Evolutionary conservation across 2,329 filamentous ascomycete species (phyloP), one percentile per base, ranked within the genome.

Genomic region (Aschersonia sp.): DNA sequence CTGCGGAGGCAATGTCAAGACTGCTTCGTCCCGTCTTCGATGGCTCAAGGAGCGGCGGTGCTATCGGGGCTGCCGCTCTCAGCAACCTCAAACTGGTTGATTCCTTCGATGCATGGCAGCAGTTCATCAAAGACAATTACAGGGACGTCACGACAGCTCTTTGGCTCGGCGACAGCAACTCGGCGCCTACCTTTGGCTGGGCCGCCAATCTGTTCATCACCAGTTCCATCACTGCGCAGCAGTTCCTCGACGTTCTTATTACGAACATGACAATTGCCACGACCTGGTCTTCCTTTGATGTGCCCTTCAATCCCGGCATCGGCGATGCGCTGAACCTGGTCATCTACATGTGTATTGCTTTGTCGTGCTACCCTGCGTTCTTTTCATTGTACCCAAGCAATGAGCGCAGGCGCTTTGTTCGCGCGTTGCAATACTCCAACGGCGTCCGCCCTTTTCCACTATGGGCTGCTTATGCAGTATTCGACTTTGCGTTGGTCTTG

Each of bases 331-430:
- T 95, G 30, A 86, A 94, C 59, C 71, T 94, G 20, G 78, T 91
- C 41, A 71, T 86, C 6, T 95, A 95, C 64, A 84, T 92, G 60
- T 80, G 84, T 10, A 72, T 96, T 6, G 85, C 83, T 1, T 80
- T 94, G 64, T 74, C 78, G 5, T 80, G 82, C 1, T 92, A 84
- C 56, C 88, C 89, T 1, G 87, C 84, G 10, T 89, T 96, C 69
- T 94, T 95, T 56, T 78, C 85, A 0, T 69, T 96, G 4, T 96
- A 96, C 58, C 86, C 88, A 0, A 94, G 87, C n/a, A 71, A 85
- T 31, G 89, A 96, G 63, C 76, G 88, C 30, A 70, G 88, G 9
- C 72, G 80, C 45, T 84, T 88, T 53, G 86, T 96, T 30, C 78
- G 89, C 46, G 84, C 85, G 12, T 70, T 96, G 31, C 84, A 96